Evolutionary conservation across 2,329 filamentous ascomycete species (phyloP), one percentile per base, ranked within the genome.

Genomic region (Aspergillus oerlinghausenensis): DNA sequence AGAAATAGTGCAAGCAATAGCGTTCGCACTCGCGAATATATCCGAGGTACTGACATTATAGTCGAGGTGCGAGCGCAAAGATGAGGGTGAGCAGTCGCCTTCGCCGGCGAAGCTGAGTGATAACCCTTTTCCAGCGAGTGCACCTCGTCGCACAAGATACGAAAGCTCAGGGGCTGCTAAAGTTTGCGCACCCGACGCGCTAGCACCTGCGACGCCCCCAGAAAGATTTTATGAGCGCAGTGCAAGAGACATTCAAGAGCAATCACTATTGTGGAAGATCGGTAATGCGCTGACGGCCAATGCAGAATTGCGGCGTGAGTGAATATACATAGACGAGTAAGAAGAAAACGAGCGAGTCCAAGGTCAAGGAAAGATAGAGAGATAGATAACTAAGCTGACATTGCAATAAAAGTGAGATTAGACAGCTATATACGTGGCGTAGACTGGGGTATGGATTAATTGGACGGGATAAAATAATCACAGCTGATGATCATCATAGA

Each of bases 1-100:
- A 63, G 48, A 14, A 58, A 23, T 19, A 61, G 38, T n/a, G 60
- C 64, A 28, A 63, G 52, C 23, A 66, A 29, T 19, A 68, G 25
- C 2, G 55, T 56, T 40, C 65, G 65, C 52, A 62, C 28, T 19
- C 63, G 60, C 45, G 58, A 57, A 29, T 58, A 43, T 5, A 59
- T 57, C 49, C 57, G 64, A 57, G 52, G 58, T 28, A 59, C 49
- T 28, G 54, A 26, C 62, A 65, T 66, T 7, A 3, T 47, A 5
- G 21, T 14, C 23, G 6, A 47, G 10, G 10, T 26, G 43, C 14
- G 21, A 47, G 23, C 21, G 25, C 4, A 8, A 23, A 25, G 11
- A 17, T 1, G 14, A 25, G 43, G 4, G 11, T 23, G 25, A 25
- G 21, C 11, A 3, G 42, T 23, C 42, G 42, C 42, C 11, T 14